Evolutionary conservation across 1,139 yeast genomes (phyloP).

Genomic region (Kluyveromyces sp.): DNA sequence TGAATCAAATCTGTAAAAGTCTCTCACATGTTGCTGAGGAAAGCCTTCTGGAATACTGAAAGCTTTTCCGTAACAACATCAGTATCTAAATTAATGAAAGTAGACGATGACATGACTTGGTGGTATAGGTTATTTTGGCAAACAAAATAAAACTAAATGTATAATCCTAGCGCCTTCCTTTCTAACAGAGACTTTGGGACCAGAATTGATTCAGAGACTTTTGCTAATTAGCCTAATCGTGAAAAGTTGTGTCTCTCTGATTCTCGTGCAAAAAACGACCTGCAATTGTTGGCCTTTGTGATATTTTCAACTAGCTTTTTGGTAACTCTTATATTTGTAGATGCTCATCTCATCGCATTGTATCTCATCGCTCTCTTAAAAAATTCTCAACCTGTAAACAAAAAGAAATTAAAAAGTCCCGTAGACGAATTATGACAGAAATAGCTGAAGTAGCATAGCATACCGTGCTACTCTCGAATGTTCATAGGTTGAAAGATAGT

Average conservation of each 20-base stretch:
- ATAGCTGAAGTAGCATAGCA: neutral
- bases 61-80: constrained; percentile 19
- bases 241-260: no score
- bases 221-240: no score
- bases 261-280: no score
- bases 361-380: constrained; percentile 1
- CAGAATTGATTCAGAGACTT: no score
- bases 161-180: no score
- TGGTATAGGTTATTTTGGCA: no score
- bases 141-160: no score
- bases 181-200: no score
- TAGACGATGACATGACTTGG: neutral
- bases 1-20: constrained; percentile 15
- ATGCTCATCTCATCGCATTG: constrained; percentile 14
- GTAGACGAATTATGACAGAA: neutral
- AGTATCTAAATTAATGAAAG: constrained; percentile 20
- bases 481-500: no score
- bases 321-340: neutral
- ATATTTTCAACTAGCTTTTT: no score
- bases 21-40: constrained; percentile 13
- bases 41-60: constrained; percentile 18
- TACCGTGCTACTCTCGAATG: no score
- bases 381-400: neutral
- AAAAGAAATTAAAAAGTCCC: neutral
- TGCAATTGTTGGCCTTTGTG: no score